Evolutionary conservation across 2,329 filamentous ascomycete species (phyloP).

Genomic region (Dendryphion nanum): DNA sequence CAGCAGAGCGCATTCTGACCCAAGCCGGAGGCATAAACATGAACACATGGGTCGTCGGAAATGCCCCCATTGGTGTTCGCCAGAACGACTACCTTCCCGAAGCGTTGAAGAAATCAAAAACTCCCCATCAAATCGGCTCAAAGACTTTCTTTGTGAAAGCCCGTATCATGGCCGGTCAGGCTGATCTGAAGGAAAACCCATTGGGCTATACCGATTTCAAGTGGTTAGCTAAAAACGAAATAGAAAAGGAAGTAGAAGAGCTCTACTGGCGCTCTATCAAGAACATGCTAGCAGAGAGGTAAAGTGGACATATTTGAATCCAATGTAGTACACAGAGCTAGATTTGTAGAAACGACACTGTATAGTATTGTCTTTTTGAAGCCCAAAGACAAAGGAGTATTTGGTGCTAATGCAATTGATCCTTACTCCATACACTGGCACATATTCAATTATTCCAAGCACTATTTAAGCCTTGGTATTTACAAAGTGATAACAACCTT

Average conservation of each 20-base stretch:
- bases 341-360: conserved; percentile 3
- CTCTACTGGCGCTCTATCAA: conserved; percentile 73
- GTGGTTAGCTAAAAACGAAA: conserved; percentile 90
- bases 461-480: too few species aligned
- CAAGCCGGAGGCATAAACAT: conserved; percentile 86
- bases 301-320: conserved; percentile 15
- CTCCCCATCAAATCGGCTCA: conserved; percentile 57
- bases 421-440: too few species aligned
- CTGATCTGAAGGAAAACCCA: conserved; percentile 69
- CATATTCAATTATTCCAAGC: too few species aligned
- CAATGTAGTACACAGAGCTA: conserved; percentile 1
- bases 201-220: conserved; percentile 78
- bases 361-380: too few species aligned
- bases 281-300: conserved; percentile 83
- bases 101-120: conserved; percentile 11
- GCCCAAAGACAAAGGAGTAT: too few species aligned
- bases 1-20: conserved; percentile 74
- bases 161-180: conserved; percentile 96
- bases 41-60: conserved; percentile 97
- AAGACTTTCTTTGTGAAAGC: conserved; percentile 97
- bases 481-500: conserved; percentile 31
- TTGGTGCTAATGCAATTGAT: too few species aligned
- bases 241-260: conserved; percentile 62
- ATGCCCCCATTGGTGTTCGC: conserved; percentile 81
- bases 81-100: conserved; percentile 56